These are phyloP conservation scores for Petunia secreta DNA, from an alignment of 257 asterid genomes.

Conservation along the genomic window DNA sequence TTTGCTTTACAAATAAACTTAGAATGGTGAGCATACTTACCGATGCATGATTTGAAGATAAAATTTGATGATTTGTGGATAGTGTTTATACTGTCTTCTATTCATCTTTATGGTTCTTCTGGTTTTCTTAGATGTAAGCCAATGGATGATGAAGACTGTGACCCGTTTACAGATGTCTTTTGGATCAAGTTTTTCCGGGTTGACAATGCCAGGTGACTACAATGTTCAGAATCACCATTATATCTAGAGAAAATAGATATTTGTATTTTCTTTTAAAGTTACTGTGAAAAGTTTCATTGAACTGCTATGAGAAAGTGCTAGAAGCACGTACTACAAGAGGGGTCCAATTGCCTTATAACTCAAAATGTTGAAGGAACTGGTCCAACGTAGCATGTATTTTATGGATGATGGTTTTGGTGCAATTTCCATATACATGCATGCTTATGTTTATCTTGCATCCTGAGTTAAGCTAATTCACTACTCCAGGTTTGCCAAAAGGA, in stretches of 20 bases:
- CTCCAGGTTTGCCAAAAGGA: constrained; percentile 83
- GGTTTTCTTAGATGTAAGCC: constrained; percentile 72
- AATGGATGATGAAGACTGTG: constrained; percentile 93
- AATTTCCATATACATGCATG: not conserved
- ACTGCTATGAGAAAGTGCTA: not conserved
- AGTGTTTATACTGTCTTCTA: constrained; percentile 13
- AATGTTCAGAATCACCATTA: not conserved
- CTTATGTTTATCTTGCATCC: constrained; percentile 1
- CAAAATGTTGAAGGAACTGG: not conserved
- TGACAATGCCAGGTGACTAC: constrained; percentile 72
- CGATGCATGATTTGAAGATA: not conserved
- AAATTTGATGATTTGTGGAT: not conserved
- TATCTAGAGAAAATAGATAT: constrained; percentile 3
- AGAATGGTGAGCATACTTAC: not conserved
- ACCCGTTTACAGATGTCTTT: constrained; percentile 76
- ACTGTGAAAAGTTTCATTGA: not conserved
- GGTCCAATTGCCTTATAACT: not conserved
- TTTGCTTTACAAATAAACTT: not conserved
- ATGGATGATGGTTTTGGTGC: not conserved
- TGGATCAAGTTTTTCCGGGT: constrained; percentile 78
- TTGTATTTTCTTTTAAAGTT: constrained; percentile 4
- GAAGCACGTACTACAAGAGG: not conserved
- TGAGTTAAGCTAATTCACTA: constrained; percentile 21
- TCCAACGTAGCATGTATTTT: not conserved
- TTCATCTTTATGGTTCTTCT: not conserved